Conservation (phyloP, 345 rosid genomes). For the Clarkia xantiana region DNA sequence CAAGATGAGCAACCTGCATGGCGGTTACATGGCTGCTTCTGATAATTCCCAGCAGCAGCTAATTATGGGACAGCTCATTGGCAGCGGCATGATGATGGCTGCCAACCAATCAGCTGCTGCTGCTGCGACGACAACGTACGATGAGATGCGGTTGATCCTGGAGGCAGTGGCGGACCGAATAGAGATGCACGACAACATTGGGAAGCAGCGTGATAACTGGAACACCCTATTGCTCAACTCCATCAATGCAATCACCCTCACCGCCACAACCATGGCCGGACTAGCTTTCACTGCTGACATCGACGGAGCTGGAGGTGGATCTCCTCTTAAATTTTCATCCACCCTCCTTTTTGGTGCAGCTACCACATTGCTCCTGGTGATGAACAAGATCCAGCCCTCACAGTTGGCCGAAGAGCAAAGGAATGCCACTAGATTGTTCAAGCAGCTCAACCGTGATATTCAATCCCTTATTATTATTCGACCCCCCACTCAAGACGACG, state of each 20-base stretch:
- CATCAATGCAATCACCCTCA: constrained; percentile 29
- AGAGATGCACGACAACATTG: constrained; percentile 42
- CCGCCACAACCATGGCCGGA: constrained; percentile 39
- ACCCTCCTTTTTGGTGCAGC: constrained; percentile 25
- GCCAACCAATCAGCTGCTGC: too few species aligned
- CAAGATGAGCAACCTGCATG: too few species aligned
- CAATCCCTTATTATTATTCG: constrained; percentile 15
- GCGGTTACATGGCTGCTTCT: too few species aligned
- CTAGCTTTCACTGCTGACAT: constrained; percentile 13
- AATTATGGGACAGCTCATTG: too few species aligned
- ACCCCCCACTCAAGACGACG: constrained; percentile 16
- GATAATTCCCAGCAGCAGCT: too few species aligned
- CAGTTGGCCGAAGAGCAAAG: constrained; percentile 52
- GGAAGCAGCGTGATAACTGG: constrained; percentile 42
- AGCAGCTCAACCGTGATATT: constrained; percentile 27
- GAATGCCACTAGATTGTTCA: constrained; percentile 35
- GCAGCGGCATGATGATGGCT: too few species aligned
- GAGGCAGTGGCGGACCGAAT: constrained; percentile 36
- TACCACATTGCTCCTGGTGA: constrained; percentile 21
- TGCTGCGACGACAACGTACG: constrained; percentile 1
- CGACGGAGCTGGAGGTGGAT: too few species aligned
- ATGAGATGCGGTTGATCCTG: constrained; percentile 25
- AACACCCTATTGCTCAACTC: constrained; percentile 32
- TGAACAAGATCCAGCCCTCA: constrained; percentile 47
- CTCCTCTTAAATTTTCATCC: constrained; percentile 23